Evolutionary conservation across 306 rosid genomes (phyloP).

Genomic region (Parietaria judaica): DNA sequence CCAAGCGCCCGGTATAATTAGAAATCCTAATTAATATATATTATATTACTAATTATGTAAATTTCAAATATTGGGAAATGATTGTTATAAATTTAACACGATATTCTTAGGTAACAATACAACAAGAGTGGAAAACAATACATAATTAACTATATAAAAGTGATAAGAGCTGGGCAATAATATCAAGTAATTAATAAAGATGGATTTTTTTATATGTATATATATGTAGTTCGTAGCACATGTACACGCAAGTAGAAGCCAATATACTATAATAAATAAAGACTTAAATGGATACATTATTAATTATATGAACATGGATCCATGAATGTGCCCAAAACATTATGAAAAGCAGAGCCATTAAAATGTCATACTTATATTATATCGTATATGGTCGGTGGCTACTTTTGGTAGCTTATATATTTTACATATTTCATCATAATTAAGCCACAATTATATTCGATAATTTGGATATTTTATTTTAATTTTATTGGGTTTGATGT

Average conservation of each 20-base stretch:
- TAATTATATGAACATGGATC: background rate
- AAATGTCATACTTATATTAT: background rate
- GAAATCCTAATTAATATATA: no score
- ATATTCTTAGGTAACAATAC: constrained; percentile 11
- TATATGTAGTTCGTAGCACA: background rate
- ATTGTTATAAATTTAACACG: background rate
- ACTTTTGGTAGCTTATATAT: background rate
- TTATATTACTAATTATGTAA: no score
- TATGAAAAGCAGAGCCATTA: constrained; percentile 1
- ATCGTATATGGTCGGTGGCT: constrained; percentile 3
- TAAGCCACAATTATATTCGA: background rate
- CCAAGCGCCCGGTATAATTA: no score
- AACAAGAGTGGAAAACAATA: constrained; percentile 1
- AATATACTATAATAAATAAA: constrained; percentile 1
- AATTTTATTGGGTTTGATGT: background rate
- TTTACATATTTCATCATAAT: background rate
- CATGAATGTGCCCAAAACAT: constrained; percentile 5
- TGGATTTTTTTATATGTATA: background rate
- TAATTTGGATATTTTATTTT: no score
- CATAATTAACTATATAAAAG: background rate
- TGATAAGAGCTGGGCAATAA: constrained; percentile 2
- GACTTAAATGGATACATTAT: background rate
- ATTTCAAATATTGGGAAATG: constrained; percentile 4
- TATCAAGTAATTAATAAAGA: background rate
- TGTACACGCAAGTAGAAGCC: constrained; percentile 2